Evolutionary conservation across 2,329 filamentous ascomycete genomes (phyloP).

Genomic region (Fusarium sp.): DNA sequence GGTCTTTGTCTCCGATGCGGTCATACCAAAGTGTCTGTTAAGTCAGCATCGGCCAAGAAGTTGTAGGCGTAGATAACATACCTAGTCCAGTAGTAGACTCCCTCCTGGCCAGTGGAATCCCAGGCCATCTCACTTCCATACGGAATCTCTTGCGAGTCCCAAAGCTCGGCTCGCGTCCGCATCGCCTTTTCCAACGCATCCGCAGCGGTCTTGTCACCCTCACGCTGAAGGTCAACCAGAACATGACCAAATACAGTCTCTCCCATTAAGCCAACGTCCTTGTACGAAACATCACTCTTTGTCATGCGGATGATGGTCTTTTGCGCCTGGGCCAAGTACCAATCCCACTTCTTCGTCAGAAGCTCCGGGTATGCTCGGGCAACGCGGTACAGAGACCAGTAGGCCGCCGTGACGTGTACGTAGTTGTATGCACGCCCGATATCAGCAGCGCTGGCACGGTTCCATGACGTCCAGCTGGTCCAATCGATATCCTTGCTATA

Average conservation of each 20-base stretch:
- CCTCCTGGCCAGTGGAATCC: constrained; percentile 75
- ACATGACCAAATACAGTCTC: constrained; percentile 71
- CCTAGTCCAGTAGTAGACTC: constrained; percentile 73
- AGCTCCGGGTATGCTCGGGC: constrained; percentile 65
- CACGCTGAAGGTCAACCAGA: constrained; percentile 65
- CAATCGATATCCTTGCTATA: constrained; percentile 65
- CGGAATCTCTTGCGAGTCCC: constrained; percentile 67
- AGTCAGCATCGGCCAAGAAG: background rate
- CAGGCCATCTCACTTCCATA: constrained; percentile 75
- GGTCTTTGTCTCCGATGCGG: constrained; percentile 62
- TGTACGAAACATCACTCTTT: constrained; percentile 60
- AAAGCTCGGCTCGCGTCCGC: constrained; percentile 64
- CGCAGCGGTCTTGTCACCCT: constrained; percentile 60
- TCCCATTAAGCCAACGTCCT: constrained; percentile 69
- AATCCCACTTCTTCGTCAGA: constrained; percentile 62
- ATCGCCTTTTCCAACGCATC: constrained; percentile 61
- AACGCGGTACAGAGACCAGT: constrained; percentile 72
- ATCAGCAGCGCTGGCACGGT: constrained; percentile 60
- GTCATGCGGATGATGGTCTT: constrained; percentile 62
- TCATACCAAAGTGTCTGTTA: constrained; percentile 64
- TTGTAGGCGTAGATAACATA: constrained; percentile 9
- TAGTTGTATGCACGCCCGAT: constrained; percentile 72
- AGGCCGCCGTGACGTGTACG: constrained; percentile 69
- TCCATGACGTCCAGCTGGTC: constrained; percentile 68
- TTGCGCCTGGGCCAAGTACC: constrained; percentile 71